Evolutionary conservation across 1,139 yeast genomes (phyloP), one percentile per base, ranked within the genome.

Genomic region (Yamadazyma diddensiae): DNA sequence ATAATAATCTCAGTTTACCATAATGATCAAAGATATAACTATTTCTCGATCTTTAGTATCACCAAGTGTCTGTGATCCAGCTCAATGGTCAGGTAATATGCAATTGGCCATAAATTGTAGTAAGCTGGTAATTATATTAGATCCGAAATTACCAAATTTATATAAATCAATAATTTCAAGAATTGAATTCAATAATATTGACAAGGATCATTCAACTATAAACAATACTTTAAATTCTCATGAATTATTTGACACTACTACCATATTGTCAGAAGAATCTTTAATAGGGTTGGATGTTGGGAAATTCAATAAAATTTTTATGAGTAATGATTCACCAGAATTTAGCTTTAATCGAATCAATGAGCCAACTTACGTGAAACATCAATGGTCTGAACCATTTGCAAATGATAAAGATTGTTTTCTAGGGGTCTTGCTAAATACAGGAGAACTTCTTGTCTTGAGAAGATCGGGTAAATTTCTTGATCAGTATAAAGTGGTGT

Each of bases 101-200:
- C 72, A 66, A 43, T 40, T 67, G 33, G 63, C 72, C 3, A 51
- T 69, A 22, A 68, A 65, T 39, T 56, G 54, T 36, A 62, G 63
- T 4, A 47, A 42, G 12, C 64, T 61, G 26, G 34, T 69, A 21
- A 53, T 62, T 1, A 39, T 67, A 4, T 43, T 68, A 10, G 73
- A 67, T 25, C 73, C 74, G 6, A 57, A 53, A 35, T 50, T 65
- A 5, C 73, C 74, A 2, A 44, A 52, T n/a, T 47, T 65, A 16
- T 63, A 59, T 29, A 56, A 53, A 26, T 45, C 58, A 9, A 45
- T 65, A 18, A 46, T 47, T 21, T 37, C 49, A 5, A 44, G 33
- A 21, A 16, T 34, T 10, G 40, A 35, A 10, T 28, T 25, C 8
- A 29, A 35, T 13, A 20, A 19, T 15, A 15, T 23, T 13, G 2